Base-by-base conservation (phyloP, 139 green algal species). In the Yamagishiella unicocca region DNA sequence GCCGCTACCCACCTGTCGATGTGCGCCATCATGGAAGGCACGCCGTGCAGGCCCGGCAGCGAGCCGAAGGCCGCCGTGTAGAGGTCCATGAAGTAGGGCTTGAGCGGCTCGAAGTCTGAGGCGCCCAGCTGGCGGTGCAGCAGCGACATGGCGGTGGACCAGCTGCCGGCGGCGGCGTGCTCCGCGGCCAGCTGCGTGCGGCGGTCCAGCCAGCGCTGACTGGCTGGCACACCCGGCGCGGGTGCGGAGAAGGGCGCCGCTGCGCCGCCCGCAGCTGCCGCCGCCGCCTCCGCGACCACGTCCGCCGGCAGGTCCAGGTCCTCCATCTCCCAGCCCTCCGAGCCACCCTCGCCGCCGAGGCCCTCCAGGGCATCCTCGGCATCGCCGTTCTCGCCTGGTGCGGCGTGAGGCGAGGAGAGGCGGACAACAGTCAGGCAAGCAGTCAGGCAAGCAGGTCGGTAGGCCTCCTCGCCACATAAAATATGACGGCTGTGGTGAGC, bases 281-380 rank as follows among this genome's bases (percentile, higher is more conserved):
- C 78, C 42, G 61, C 75, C 10, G 86, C 87, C 82, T 91, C 90
- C 66, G 86, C 90, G 76, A 91, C 79, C 53, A 89, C 90, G 53
- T 96, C 95, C 53, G 94, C 89, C 6, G 93, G 94, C 37, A 98
- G 79, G 81, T 99, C 97, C 70, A 98, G 88, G 66, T 97, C 96
- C 90, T 99, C 97, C 96, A 99, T 99, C 55, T 99, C 98, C 98
- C 98, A 99, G 55, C 97, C 97, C 50, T 92, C 95, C 24, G 93
- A 95, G 19, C 76, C 93, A 33, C 92, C 95, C 27, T 94, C 95
- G n/a, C 84, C 93, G 40, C 91, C 94, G 2, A 85, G 12, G 45
- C 85, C 93, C 54, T 89, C 95, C 29, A 81, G 72, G 7, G 31
- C 92, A n/a, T 93, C 93, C 62, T 83, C 90, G 12, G 38, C 79